Base-by-base conservation (phyloP, 192 early-diverging fungal genomes). In the Podila clonocystis region DNA sequence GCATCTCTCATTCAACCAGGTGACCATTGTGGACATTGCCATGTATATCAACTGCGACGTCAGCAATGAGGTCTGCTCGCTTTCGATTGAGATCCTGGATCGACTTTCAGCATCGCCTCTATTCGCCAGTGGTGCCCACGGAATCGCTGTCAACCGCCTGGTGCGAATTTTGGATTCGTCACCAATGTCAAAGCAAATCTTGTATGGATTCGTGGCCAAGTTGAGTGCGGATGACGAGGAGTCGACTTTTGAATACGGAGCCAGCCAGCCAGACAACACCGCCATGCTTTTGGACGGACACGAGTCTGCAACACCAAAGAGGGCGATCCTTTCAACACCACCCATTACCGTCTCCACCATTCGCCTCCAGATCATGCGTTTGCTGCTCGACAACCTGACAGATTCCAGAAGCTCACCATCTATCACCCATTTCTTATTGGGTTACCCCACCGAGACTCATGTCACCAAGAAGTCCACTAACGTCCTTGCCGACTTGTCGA, bases 371-470 rank as follows among this genome's bases (percentile, higher is more conserved):
- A 94, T 98, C 50, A 82, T 98, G 55, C 93, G 97, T 58, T 79
- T 98, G 64, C 83, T 99, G 50, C 75, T 98, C 17, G 88, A 89
- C 20, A 98, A 97, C 78, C 62, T 95, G 11, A 69, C 78, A 9
- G 75, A 83, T 2, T 65, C 82, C 8, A 84, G 85, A 64, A 83
- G 87, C 7, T 84, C 88, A 17, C 94, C 96, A 1, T 94, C 91
- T 0, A 84, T 98, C 57, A 90, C 96, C 19, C 97, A 98, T 79
- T 98, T 94, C 62, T 83, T 99, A 58, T 86, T 99, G 4, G 98
- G 98, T 3, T 97, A 92, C 67, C 68, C 83, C 29, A 70, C 77
- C 11, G 71, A 68, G 19, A 68, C 74, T 15, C 70, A 50, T 2
- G 82, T 80, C 28, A 84, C 48, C 30, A 72, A 30, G 13, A 82